Percentiles rank a stretch among this genome's conserved stretches.
phyloP scores from a whole-genome alignment of 2,329 filamentous ascomycete species.

The Fusarium sp. region DNA sequence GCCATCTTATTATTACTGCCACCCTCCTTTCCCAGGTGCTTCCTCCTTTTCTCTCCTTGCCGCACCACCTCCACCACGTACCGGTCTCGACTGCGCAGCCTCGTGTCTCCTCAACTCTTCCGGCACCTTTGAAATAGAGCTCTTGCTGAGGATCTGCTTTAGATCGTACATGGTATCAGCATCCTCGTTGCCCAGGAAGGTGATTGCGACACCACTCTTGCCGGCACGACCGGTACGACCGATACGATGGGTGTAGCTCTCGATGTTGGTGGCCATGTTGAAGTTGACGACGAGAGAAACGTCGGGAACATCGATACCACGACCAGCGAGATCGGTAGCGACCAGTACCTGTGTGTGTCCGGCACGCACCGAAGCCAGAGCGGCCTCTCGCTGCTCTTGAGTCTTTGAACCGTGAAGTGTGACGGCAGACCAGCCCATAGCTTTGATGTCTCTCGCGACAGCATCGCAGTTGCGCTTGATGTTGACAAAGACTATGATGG shows the following conservation, averaged over 20 bases:
- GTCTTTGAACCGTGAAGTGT: constrained; percentile 96
- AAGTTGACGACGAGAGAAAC: constrained; percentile 97
- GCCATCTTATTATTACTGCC: constrained; percentile 19
- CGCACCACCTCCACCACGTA: constrained; percentile 47
- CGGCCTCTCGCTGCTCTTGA: constrained; percentile 96
- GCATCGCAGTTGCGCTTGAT: constrained; percentile 99
- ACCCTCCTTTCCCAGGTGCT: constrained; percentile 39
- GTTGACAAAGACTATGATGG: constrained; percentile 99
- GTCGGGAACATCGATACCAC: constrained; percentile 97
- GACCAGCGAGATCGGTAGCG: constrained; percentile 92
- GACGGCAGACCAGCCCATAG: constrained; percentile 89
- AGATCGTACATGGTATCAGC: constrained; percentile 91
- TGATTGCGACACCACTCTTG: constrained; percentile 95
- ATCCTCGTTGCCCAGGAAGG: constrained; percentile 93
- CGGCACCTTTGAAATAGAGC: constrained; percentile 85
- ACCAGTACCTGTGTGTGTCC: constrained; percentile 89
- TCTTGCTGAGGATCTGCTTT: constrained; percentile 95
- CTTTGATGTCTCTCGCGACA: constrained; percentile 91
- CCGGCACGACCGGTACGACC: constrained; percentile 97
- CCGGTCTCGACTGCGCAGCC: constrained; percentile 85
- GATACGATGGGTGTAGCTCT: constrained; percentile 96
- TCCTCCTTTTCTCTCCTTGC: constrained; percentile 46
- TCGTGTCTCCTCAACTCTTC: constrained; percentile 92
- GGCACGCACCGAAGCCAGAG: constrained; percentile 83
- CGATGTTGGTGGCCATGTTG: constrained; percentile 95